Base-by-base conservation (phyloP, 495 filamentous ascomycete species). In the Beverwykella pulmonaria region DNA sequence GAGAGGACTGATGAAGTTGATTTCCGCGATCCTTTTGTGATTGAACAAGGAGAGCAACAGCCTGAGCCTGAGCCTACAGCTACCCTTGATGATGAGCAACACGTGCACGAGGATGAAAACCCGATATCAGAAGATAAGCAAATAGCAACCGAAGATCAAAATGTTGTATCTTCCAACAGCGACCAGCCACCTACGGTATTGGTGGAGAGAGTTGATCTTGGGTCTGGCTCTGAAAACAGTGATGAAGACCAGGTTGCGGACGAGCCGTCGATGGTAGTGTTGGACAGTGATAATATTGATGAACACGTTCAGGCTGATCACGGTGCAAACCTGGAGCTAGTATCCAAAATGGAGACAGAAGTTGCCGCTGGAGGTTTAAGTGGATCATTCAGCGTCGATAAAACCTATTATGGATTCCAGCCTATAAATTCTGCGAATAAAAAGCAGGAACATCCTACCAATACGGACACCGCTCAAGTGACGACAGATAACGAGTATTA, bases 141-240 rank as follows among this genome's bases (percentile, higher is more conserved):
- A 29, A 14, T 23, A 14, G 15, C 22, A 17, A 23, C 23, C 23
- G 53, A 57, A 26, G 49, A n/a, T 41, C 19, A n/a, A 41, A 10
- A 34, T 6, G 3, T 10, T 32, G n/a, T 29, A 20, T 2, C 17
- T 2, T n/a, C 39, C 17, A n/a, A 30, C 27, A 46, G 52, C 19
- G 54, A 17, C 36, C 32, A 55, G 8, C 56, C 10, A 8, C 48
- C 60, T 34, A 25, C 39, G 27, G 17, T 36, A 29, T 19, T 20
- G 32, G 53, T 56, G 39, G 59, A 66, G 53, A 57, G 69, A 22
- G 67, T 74, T 26, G 71, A 74, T 63, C 63, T 74, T 49, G 68
- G 69, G 6, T 66, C 66, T 14, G 39, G 25, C 25, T 65, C 60
- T 20, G 65, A 66, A 17, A 53, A 53, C 25, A 65, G 68, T 5